A percentile compares a stretch with the other conserved stretches of the same genome.
phyloP scores from a whole-genome alignment of 352 stramenopile genomes.

The Pythium phragmiticola region DNA sequence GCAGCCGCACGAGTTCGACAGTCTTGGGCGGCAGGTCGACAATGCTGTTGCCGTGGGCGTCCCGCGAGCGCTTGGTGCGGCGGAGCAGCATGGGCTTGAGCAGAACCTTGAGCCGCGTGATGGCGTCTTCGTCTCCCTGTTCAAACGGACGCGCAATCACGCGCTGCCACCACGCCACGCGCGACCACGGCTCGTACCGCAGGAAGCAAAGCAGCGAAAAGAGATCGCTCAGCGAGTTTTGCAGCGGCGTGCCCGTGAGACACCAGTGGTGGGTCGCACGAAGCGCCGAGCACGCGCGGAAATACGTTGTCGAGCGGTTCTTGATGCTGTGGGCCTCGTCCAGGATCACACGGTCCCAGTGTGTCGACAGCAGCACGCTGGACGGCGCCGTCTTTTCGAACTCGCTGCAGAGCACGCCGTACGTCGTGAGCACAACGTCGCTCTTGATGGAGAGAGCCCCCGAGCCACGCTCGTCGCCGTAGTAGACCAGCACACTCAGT shows the following conservation, averaged over 20 bases:
- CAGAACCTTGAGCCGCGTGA: conserved; percentile 65
- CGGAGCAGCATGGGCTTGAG: conserved; percentile 78
- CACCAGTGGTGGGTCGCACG: conserved; percentile 79
- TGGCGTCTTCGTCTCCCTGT: conserved; percentile 56
- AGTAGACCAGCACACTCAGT: conserved; percentile 64
- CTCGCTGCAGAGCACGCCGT: conserved; percentile 76
- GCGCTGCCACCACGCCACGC: conserved; percentile 78
- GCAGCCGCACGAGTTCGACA: conserved; percentile 61
- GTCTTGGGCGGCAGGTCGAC: conserved; percentile 74
- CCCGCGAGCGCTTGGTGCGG: conserved; percentile 80
- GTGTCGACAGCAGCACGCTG: conserved; percentile 32
- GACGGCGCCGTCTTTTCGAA: conserved; percentile 36
- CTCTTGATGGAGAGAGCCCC: conserved; percentile 27
- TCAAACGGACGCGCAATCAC: conserved; percentile 81
- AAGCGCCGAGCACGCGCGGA: conserved; percentile 56
- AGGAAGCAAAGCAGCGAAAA: conserved; percentile 86
- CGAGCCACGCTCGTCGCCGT: conserved; percentile 57
- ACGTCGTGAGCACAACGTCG: conserved; percentile 85
- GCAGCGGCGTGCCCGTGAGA: conserved; percentile 88
- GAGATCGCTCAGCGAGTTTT: conserved; percentile 88
- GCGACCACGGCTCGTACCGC: conserved; percentile 83
- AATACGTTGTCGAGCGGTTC: conserved; percentile 77
- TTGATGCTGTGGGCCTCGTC: conserved; percentile 93
- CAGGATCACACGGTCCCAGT: conserved; percentile 88
- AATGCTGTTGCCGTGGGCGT: conserved; percentile 58